Conservation (phyloP, 495 filamentous ascomycete species). For the Neurospora sp. region DNA sequence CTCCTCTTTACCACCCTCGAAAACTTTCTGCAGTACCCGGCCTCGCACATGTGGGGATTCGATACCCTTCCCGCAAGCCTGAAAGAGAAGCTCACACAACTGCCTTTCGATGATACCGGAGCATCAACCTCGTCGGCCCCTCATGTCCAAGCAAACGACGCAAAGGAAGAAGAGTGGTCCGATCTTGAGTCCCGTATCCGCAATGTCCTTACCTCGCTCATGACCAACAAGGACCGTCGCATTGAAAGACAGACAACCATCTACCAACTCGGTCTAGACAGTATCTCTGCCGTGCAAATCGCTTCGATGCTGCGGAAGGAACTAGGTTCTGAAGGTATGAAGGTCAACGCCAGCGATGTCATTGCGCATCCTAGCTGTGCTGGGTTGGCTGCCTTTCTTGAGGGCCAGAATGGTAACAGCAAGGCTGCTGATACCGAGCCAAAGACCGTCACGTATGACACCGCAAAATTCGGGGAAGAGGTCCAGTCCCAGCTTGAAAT, state of each 20-base stretch:
- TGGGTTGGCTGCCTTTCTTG: constrained; percentile 30
- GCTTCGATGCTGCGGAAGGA: constrained; percentile 50
- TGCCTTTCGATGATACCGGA: background rate
- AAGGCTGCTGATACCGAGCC: background rate
- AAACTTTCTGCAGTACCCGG: constrained; percentile 21
- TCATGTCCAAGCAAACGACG: background rate
- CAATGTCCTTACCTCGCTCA: constrained; percentile 46
- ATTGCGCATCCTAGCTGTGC: constrained; percentile 49
- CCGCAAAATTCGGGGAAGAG: constrained; percentile 21
- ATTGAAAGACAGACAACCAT: constrained; percentile 57
- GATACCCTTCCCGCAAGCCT: constrained; percentile 3
- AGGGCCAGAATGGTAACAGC: constrained; percentile 1
- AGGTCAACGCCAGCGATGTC: constrained; percentile 55
- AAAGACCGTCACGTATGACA: constrained; percentile 34
- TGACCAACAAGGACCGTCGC: constrained; percentile 35
- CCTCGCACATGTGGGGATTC: constrained; percentile 13
- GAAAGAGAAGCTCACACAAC: background rate
- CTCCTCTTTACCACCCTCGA: constrained; percentile 40
- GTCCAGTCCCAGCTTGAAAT: constrained; percentile 23
- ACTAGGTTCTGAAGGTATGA: constrained; percentile 25
- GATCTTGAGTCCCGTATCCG: constrained; percentile 40
- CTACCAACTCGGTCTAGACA: constrained; percentile 79
- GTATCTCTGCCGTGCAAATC: constrained; percentile 74
- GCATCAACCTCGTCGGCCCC: background rate
- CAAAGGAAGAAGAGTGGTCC: constrained; percentile 33